Base-by-base conservation (phyloP, 1,284 basidiomycete species). In the Sphaerobolus stellatus region DNA sequence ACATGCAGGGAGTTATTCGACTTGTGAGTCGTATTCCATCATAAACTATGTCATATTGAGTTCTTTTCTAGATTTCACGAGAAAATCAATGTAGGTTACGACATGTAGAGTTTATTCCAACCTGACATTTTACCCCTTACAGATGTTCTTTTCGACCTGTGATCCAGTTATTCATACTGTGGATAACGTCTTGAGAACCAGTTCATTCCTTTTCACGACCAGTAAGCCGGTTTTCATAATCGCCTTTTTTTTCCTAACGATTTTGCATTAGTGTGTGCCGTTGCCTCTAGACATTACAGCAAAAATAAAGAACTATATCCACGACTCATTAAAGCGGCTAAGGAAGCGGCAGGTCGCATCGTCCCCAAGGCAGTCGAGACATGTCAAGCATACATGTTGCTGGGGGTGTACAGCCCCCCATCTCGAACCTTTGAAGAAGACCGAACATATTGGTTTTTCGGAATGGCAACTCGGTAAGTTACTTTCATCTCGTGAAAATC, bases 1-100 rank as follows among this genome's bases (percentile, higher is more conserved):
- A 83, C 86, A 52, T 80, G 84, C n/a, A 63, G 72, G 30, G 75
- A 80, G 44, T 69, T 88, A 7, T 87, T 87, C 62, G 63, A 72
- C 29, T 76, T 86, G 81, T 81, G 63, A 58, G 80, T 64, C 29
- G 18, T 7, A 7, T 41, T 18, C 40, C n/a, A 7, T 41, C 6
- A 41, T n/a, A 20, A 7, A 20, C n/a, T 9, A n/a, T n/a, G 6
- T 41, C n/a, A 18, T 41, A 20, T 9, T 41, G n/a, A 41, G 7
- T 41, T 18, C 7, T n/a, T 7, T 20, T 41, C 25, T 47, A 83
- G 80, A 54, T 84, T 76, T 64, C 83, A 81, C 62, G 71, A 76
- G 7, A 72, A 70, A 57, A 71, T 84, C 50, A 79, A 84, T 63
- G 81, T 80, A 60, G 58, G 76, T 64, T 27, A 5, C 20, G 7